Base-by-base conservation (phyloP, 2,329 filamentous ascomycete genomes). In the Tolypocladium pustulatum region DNA sequence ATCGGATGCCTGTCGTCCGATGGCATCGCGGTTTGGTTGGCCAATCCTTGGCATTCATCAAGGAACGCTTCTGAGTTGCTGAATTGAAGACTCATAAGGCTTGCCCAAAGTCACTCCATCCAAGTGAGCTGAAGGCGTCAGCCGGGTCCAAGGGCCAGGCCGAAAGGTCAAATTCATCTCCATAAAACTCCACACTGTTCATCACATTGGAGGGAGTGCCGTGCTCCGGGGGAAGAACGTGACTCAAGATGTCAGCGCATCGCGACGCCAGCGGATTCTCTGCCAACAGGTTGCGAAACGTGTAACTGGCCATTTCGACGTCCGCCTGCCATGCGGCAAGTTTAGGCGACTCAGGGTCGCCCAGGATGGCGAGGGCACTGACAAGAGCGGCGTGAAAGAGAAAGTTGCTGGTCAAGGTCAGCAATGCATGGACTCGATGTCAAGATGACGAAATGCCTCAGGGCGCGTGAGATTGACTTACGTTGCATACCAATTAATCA, bases 401-500 rank as follows among this genome's bases (percentile, higher is more conserved):
- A 49, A 69, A 71, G 61, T 61, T 70, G 66, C 49, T 52, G 10
- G 20, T n/a, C 17, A 8, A n/a, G n/a, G 20, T 34, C 20, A 34
- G 30, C 49, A 52, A 32, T 5, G 49, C 7, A 15, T 6, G 34
- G 20, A 52, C 8, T 5, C 27, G 27, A 13, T 17, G 7, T 34
- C 30, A 52, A 13, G 17, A 34, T 4, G 49, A 32, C 20, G 1
- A 9, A 1, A 3, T 34, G 30, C 49, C 10, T n/a, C 7, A 13
- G 5, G 4, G 8, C 22, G 27, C 4, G 17, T n/a, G 30, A 27
- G 20, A 10, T 7, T n/a, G 10, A 53, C 30, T 34, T 53, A 36
- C 30, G 68, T 65, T 3, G 68, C 66, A 57, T 71, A 71, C 69
- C 68, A 71, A 10, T 66, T 65, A n/a, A 66, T 66, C 10, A 71